Base-by-base conservation (phyloP, 192 early-diverging fungal genomes). In the Coemansia aciculifera region DNA sequence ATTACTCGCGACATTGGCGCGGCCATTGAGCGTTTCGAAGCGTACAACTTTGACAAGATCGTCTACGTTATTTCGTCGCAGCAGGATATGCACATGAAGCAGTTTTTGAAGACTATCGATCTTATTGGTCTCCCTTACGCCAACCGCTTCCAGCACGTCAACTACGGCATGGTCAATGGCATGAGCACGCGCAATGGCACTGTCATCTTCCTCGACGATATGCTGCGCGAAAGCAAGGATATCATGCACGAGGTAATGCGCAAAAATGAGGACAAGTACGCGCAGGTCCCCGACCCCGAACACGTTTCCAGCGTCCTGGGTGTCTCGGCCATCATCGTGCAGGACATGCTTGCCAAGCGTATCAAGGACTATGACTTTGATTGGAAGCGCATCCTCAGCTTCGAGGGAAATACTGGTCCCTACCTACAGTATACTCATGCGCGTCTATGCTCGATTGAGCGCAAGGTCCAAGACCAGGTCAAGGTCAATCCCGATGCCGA, bases 341-440 rank as follows among this genome's bases (percentile, higher is more conserved):
- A 97, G 78, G 96, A 99, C 78, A 92, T 96, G 83, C 76, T 89
- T 23, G 91, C 95, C 32, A 89, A 86, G 70, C 92, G 98, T 67
- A 86, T 93, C 84, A 94, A 94, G 84, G 95, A 97, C 87, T 99
- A 99, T 71, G 89, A 88, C 36, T 96, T 99, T 74, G 87, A 94
- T 77, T 93, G 91, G 89, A 85, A 86, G 67, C 89, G 93, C 66
- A 96, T 98, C 90, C 90, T 96, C 72, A 87, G 89, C 66, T 96
- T 97, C 72, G 95, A 98, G 78, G 98, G 98, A 72, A 94, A 97
- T 83, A 99, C 98, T 36, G 98, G 96, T n/a, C 97, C 97, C 21
- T 99, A 99, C 84, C 84, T 99, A 29, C 96, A 98, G 86, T 99
- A 97, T 76, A 91, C 96, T n/a, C 96, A 99, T 77, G 89, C 98